These are phyloP conservation scores for Alternaria hordeiaustralica DNA, from an alignment of 2,329 filamentous ascomycete genomes.

Conservation along the genomic window DNA sequence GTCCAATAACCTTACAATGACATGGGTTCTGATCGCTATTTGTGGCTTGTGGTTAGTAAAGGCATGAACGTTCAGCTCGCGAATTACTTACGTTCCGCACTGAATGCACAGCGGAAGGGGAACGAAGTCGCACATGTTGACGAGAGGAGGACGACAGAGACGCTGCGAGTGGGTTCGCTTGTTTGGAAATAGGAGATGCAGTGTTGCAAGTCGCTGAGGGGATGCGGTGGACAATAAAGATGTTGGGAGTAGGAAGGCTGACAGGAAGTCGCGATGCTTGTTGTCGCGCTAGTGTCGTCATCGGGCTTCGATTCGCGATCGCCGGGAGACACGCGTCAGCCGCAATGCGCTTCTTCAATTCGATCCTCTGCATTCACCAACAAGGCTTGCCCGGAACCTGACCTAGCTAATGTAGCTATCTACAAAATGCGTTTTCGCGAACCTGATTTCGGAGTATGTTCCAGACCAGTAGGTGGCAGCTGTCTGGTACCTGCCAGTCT, in stretches of 20 bases:
- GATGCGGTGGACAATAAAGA: background rate
- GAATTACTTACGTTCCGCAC: constrained; percentile 52
- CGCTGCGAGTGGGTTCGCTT: background rate
- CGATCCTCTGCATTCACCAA: constrained; percentile 9
- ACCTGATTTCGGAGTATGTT: background rate
- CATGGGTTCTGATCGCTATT: constrained; percentile 63
- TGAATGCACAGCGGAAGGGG: constrained; percentile 62
- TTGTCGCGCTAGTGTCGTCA: constrained; percentile 11
- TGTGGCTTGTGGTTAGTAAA: constrained; percentile 18
- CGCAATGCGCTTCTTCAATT: constrained; percentile 1
- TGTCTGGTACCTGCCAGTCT: background rate
- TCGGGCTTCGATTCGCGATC: constrained; percentile 5
- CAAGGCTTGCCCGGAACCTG: background rate
- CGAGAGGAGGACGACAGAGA: background rate
- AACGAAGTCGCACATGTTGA: constrained; percentile 45
- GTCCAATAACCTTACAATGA: constrained; percentile 63
- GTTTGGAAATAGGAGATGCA: background rate
- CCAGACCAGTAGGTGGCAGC: background rate
- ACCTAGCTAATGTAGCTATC: background rate
- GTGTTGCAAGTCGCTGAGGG: background rate
- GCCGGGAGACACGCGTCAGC: constrained; percentile 12
- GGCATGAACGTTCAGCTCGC: background rate
- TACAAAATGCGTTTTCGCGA: background rate
- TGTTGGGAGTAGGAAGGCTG: constrained; percentile 11
- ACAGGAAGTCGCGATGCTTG: constrained; percentile 4